Evolutionary conservation across 2,329 filamentous ascomycete species (phyloP), one percentile per base, ranked within the genome.

Genomic region (Penicillium hesseltinei): DNA sequence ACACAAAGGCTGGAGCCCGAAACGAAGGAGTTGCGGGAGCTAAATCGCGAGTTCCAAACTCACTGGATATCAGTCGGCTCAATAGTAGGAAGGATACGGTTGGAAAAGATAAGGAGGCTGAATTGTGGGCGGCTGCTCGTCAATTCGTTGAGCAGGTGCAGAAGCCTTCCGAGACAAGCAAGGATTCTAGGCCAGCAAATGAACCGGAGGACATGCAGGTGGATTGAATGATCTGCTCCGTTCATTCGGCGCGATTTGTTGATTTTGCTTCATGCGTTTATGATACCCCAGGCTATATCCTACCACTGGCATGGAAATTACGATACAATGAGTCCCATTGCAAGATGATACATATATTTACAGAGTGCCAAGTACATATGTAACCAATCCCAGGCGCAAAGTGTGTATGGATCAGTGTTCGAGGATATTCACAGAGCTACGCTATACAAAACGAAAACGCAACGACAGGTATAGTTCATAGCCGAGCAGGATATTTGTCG

Each of bases 31-130:
- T 61, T 21, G 57, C 62, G 10, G 51, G 38, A 8, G 60, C 60
- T 46, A 64, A 63, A 6, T 54, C 64, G n/a, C 65, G 54, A 11
- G 71, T 75, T 64, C 84, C 62, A 77, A 85, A 70, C 80, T 86
- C 39, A 77, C 79, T 97, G 52, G 92, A 97, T 70, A 88, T 95
- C 15, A 92, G 92, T 33, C 93, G 90, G 85, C 76, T 97, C 66
- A 97, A 97, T 71, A 92, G 90, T 67, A 84, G 91, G 56, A 91
- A 90, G 60, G 88, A 90, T 62, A 88, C 88, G 61, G 89, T 95
- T 23, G 90, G 90, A 56, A 84, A 87, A 67, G 88, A 91, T 62
- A 94, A 93, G 81, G 91, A 95, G 70, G 84, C 84, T 2, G 91
- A 97, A 75, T 77, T 96, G 44, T 88, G 93, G 85, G 81, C 79